Conservation (phyloP, 2,329 filamentous ascomycete species). For the Penicillium thymicola region DNA sequence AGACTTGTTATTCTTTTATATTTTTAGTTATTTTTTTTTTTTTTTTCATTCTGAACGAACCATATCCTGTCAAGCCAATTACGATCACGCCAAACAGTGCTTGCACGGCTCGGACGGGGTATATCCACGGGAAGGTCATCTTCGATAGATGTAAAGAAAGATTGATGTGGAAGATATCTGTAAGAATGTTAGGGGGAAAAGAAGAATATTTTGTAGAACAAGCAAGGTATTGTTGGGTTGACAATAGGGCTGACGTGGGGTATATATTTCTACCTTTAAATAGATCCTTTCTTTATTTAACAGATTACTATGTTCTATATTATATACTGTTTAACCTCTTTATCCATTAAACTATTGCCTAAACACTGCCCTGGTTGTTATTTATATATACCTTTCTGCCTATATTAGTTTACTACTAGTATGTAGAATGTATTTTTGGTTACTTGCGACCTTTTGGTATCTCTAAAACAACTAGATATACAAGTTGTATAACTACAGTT, state of each 20-base stretch:
- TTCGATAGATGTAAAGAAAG: background rate
- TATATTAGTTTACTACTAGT: background rate
- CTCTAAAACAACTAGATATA: too few species aligned
- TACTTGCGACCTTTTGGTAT: too few species aligned
- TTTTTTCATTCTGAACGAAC: conserved; percentile 47
- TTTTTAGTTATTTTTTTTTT: background rate
- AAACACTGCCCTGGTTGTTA: background rate
- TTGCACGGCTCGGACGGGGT: conserved; percentile 64
- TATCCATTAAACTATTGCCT: background rate
- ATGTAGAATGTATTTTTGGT: background rate
- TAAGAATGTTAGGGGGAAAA: background rate
- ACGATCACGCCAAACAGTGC: conserved; percentile 68
- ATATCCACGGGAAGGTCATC: conserved; percentile 28
- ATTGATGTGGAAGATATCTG: background rate
- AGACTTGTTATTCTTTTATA: background rate
- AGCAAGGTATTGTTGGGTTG: conserved; percentile 4
- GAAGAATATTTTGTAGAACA: background rate
- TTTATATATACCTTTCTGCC: background rate
- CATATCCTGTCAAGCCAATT: conserved; percentile 70
- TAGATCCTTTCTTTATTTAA: background rate
- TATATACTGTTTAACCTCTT: background rate
- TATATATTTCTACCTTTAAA: too few species aligned
- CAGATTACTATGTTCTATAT: background rate
- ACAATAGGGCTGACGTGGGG: conserved; percentile 6
- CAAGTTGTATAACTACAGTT: too few species aligned